phyloP scores from a whole-genome alignment of 768 basidiomycete species.

The Tephrocybe sp. region DNA sequence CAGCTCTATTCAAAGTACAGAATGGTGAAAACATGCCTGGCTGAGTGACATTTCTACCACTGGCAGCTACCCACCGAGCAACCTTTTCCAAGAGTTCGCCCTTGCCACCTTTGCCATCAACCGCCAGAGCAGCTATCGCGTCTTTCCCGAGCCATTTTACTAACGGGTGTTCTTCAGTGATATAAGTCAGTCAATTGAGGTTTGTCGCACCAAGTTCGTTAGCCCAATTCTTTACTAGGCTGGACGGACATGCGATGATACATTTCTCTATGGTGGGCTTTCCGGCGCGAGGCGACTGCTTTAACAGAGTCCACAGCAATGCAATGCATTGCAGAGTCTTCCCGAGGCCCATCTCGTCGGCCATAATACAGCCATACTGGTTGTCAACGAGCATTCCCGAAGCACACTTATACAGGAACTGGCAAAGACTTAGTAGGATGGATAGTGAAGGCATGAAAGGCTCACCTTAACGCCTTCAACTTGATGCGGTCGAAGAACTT shows the following conservation, averaged over 20 bases:
- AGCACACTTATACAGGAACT: slow-evolving; percentile 96
- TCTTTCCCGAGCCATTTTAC: slow-evolving; percentile 96
- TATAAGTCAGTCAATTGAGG: background rate
- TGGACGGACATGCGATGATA: slow-evolving; percentile 96
- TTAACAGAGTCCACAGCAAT: slow-evolving; percentile 91
- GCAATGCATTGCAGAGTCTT: slow-evolving; percentile 97
- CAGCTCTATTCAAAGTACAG: background rate
- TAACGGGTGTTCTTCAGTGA: slow-evolving; percentile 26
- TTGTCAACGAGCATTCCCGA: slow-evolving; percentile 92
- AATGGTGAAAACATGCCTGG: slow-evolving; percentile 57
- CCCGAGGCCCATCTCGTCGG: slow-evolving; percentile 98
- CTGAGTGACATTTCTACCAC: slow-evolving; percentile 86
- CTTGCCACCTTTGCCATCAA: slow-evolving; percentile 93
- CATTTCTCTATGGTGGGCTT: slow-evolving; percentile 94
- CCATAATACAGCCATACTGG: slow-evolving; percentile 97
- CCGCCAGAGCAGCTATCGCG: slow-evolving; percentile 76
- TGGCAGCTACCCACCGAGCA: slow-evolving; percentile 85
- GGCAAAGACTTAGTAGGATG: slow-evolving; percentile 8
- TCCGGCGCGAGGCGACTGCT: slow-evolving; percentile 88
- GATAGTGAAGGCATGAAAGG: slow-evolving; percentile 1
- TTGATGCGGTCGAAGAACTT: slow-evolving; percentile 95
- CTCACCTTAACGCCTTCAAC: slow-evolving; percentile 95
- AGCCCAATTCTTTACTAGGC: slow-evolving; percentile 97
- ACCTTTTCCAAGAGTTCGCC: slow-evolving; percentile 78
- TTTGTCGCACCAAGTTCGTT: slow-evolving; percentile 86